phyloP scores from a whole-genome alignment of 805 yeast species.

The Saccharomycopsis schoenii region DNA sequence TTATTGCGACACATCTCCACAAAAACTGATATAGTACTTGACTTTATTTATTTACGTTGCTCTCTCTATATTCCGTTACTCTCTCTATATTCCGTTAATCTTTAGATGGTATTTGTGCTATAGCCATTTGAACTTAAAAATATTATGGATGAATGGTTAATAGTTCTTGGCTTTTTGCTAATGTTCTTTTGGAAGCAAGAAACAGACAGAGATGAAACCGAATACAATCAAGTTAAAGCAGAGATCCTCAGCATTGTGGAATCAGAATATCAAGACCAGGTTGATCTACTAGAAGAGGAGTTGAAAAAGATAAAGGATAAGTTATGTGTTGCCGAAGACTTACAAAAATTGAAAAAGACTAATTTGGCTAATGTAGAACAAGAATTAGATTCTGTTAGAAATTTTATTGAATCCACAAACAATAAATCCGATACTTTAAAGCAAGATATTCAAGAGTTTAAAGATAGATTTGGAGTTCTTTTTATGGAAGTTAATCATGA shows the following conservation, averaged over 20 bases:
- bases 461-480: background rate
- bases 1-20: background rate
- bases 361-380: background rate
- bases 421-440: background rate
- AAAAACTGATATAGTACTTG: background rate
- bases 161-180: background rate
- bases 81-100: background rate
- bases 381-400: conserved; percentile 1
- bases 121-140: background rate
- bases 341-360: background rate
- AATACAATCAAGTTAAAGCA: background rate
- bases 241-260: background rate
- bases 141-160: conserved; percentile 6
- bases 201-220: background rate
- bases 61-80: too few species aligned
- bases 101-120: background rate
- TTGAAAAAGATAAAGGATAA: background rate
- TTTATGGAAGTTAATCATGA: background rate
- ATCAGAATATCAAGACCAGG: background rate
- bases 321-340: background rate
- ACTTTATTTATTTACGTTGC: background rate
- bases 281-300: background rate
- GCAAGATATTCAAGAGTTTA: background rate
- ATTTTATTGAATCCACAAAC: background rate
- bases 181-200: conserved; percentile 4